Base-by-base conservation (phyloP, 139 green algal genomes). In the Coccomyxa sp. region DNA sequence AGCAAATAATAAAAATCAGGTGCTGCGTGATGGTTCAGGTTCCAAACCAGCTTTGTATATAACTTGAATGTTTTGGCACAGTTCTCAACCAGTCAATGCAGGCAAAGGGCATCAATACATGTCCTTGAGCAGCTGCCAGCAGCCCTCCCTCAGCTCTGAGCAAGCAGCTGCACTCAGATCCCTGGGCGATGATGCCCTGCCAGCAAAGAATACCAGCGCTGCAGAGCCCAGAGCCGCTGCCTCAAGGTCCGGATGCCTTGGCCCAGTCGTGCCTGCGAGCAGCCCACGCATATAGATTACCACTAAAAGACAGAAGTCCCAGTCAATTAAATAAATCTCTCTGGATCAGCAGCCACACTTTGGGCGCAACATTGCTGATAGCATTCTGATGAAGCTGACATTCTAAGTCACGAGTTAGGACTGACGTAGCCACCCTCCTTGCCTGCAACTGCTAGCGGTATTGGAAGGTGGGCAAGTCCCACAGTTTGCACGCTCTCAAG, bases 111-210 rank as follows among this genome's bases (percentile, higher is more conserved):
- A 32, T 85, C 82, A 86, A 51, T 82, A 86, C 13, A 67, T 77
- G 31, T 86, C 82, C 58, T 68, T 77, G 30, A 86, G 38, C 17
- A 86, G 60, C 13, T 66, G 77, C 27, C 67, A 15, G 78, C 82
- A 86, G 10, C 77, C 82, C 13, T 79, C 38, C 58, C 82, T 60
- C 58, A 86, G 77, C 63, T 86, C 76, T 31, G 74, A 9, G 38
- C 76, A 81, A 7, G 82, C 82, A 31, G 79, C 79, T 28, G 82
- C 82, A 71, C 58, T 74, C 51, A 86, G 21, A 31, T 86, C 82
- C n/a, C 82, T 66, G 10, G 82, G 82, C 10, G 82, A 81, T 23
- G 82, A 86, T 10, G 82, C 82, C 32, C 82, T 58, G 45, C 81
- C 81, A 7, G 58, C 27, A 57, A 86, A 86, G 63, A 79, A 86